Base-by-base conservation (phyloP, 768 basidiomycete genomes). In the Hirschioporus abietinus region DNA sequence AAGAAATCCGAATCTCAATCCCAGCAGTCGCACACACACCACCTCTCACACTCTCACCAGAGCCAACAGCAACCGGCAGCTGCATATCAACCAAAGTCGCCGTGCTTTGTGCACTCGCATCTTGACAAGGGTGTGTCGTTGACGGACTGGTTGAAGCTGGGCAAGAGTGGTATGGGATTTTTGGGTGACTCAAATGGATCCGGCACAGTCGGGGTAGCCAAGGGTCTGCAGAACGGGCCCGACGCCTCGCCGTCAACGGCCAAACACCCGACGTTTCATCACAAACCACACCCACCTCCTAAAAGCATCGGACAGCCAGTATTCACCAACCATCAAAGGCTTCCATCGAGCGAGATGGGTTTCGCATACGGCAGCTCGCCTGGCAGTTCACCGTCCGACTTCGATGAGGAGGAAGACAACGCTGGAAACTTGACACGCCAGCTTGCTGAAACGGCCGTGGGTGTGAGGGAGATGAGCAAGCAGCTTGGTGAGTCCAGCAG, bases 401-500 rank as follows among this genome's bases (percentile, higher is more conserved):
- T 70, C 59, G 84, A 83, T 61, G 88, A 87, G 34, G 88, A 90
- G 30, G 88, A 92, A 25, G 89, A 88, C 60, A 87, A 86, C 68
- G 85, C 84, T 0, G 84, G 86, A 58, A 96, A 89, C 74, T 77
- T 99, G 72, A 99, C 97, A 7, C 90, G 86, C 74, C 93, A 95
- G 71, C 83, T 99, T 17, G 97, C 96, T 8, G 96, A 96, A 79
- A 99, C 97, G 23, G 97, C 97, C 20, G 93, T 95, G 15, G 92
- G 95, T 52, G 97, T 99, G 12, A 85, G 97, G 62, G 97, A 99
- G 78, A 96, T 98, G 95, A 96, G 95, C 86, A 96, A 96, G 77
- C 93, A 96, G 76, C 88, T 99, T 20, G 97, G 96, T 94, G 71
- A 73, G 84, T 79, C 30, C 36, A 69, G 30, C 8, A 3, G 30